Evolutionary conservation across 768 basidiomycete genomes (phyloP), one percentile per base, ranked within the genome.

Genomic region (Inosperma sp.): DNA sequence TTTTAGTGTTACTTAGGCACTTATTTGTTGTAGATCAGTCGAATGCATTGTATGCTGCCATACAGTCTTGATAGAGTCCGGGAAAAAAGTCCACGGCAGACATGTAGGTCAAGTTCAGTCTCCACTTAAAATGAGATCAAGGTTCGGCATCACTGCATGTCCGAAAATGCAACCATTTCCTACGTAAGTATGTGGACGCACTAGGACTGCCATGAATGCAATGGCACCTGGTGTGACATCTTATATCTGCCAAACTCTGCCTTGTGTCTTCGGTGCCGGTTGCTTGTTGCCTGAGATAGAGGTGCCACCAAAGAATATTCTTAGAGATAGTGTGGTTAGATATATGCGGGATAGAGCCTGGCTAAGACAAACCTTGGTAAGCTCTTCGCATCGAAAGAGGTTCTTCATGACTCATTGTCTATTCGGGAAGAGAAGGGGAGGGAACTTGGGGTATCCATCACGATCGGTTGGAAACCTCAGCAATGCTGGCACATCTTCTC

Each of bases 181-280:
- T n/a, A n/a, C n/a, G n/a, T n/a, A n/a, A n/a, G n/a, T n/a, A n/a
- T n/a, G 4, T 10, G 33, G 19, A 45, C 10, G 3, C 33, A 45
- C 43, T 8, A 45, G 27, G 23, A 45, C 43, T 3, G 43, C 43
- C 43, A 45, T 31, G 19, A 45, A 45, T 5, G 43, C 43, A 5
- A 44, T 31, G 16, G 43, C 43, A 44, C 43, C 43, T 2, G 29
- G 43, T 6, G 43, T 44, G 19, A 45, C 43, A 14, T 4, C 43
- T 1, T 14, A 30, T n/a, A 45, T 31, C n/a, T 45, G 26, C 43
- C 43, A 45, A 30, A 45, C 27, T 16, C 9, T 45, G 9, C 27
- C 43, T 14, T 45, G 29, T 45, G 43, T 45, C 8, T 29, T 45
- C 5, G 26, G 17, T 22, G 26, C 29, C 3, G 42, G 42, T 19